Percentiles rank a stretch among this genome's conserved stretches.
phyloP scores from a whole-genome alignment of 495 filamentous ascomycete genomes.

The Tuber magnatum region DNA sequence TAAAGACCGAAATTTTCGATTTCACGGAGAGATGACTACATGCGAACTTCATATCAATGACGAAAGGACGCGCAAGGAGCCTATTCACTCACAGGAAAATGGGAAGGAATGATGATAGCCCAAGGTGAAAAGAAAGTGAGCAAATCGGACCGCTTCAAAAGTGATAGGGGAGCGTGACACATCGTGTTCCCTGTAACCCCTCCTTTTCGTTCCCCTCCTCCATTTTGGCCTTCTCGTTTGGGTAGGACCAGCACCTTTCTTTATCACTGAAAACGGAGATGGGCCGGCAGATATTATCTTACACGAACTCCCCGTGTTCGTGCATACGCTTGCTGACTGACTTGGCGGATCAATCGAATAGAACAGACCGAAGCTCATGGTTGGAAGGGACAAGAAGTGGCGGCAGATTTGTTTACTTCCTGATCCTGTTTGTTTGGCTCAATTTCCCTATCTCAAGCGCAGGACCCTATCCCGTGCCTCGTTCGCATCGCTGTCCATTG shows the following conservation, averaged over 20 bases:
- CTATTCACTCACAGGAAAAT: not conserved
- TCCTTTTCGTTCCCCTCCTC: slow-evolving; percentile 1
- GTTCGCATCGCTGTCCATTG: not conserved
- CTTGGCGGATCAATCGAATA: slow-evolving; percentile 2
- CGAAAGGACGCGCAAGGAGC: not conserved
- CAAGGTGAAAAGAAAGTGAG: not conserved
- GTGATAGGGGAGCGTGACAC: not conserved
- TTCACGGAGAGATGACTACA: slow-evolving; percentile 1
- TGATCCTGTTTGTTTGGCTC: not conserved
- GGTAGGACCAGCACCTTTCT: not conserved
- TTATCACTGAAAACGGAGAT: not conserved
- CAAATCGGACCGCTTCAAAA: not conserved
- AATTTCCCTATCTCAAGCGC: not conserved
- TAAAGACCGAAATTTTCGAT: not conserved
- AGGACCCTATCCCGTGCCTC: not conserved
- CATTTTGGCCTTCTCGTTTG: not conserved
- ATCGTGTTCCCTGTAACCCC: slow-evolving; percentile 3
- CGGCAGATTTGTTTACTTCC: not conserved
- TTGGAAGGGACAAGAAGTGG: not conserved
- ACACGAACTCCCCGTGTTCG: not conserved
- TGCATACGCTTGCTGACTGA: not conserved
- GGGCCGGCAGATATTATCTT: slow-evolving; percentile 1
- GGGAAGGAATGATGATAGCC: not conserved
- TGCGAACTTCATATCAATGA: slow-evolving; percentile 1
- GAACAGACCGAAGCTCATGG: not conserved